Evolutionary conservation across 768 basidiomycete genomes (phyloP).

Genomic region (Termitomyces sp.): DNA sequence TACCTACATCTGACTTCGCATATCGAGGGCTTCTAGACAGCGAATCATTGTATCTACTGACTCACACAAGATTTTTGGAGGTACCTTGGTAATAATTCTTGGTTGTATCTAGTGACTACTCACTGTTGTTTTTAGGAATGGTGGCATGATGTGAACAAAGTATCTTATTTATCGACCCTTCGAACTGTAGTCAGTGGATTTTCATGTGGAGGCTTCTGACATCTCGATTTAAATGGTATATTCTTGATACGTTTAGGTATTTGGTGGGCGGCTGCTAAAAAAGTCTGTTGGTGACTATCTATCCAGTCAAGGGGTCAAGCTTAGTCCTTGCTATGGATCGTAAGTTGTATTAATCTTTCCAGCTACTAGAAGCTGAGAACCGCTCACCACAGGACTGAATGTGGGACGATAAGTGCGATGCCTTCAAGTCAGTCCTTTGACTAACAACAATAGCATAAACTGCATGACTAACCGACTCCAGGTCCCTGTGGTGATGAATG

Average conservation of each 20-base stretch:
- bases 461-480: not conserved
- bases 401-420: not conserved
- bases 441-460: not conserved
- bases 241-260: too few species aligned
- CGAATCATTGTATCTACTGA: not conserved
- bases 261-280: not conserved
- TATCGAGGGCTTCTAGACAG: not conserved
- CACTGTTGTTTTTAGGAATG: not conserved
- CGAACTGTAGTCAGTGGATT: not conserved
- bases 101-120: not conserved
- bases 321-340: not conserved
- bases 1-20: not conserved
- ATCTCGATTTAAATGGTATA: too few species aligned
- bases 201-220: not conserved
- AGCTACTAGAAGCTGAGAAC: too few species aligned
- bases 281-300: not conserved
- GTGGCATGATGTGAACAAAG: not conserved
- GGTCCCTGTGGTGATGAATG: not conserved
- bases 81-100: too few species aligned
- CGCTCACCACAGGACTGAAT: conserved; percentile 3
- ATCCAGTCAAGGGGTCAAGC: not conserved
- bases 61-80: conserved; percentile 4
- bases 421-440: not conserved
- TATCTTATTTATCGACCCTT: not conserved
- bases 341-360: not conserved